Evolutionary conservation across 768 basidiomycete genomes (phyloP).

Genomic region (Pilatotrama ljubarskyi): DNA sequence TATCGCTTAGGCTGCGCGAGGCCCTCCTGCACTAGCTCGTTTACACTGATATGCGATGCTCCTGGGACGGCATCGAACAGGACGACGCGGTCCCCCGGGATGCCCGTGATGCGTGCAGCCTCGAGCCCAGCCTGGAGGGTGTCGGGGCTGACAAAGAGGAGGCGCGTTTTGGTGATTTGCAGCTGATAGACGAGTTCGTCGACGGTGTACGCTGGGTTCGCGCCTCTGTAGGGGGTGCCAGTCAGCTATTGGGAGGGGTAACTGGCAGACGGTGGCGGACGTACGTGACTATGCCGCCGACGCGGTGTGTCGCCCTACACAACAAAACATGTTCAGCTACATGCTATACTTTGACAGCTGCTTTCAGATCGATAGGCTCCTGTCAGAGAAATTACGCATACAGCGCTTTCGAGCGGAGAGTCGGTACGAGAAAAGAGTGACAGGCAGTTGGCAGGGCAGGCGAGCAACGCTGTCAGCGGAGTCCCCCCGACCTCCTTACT

Average conservation of each 20-base stretch:
- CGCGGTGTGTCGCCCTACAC: conserved; percentile 50
- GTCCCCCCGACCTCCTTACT: too few species aligned
- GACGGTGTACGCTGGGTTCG: conserved; percentile 34
- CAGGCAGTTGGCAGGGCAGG: too few species aligned
- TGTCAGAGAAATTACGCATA: too few species aligned
- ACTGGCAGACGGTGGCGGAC: conserved; percentile 22
- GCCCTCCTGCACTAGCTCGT: conserved; percentile 51
- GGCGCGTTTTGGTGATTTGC: conserved; percentile 23
- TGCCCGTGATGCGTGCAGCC: conserved; percentile 26
- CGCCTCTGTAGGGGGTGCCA: conserved; percentile 21
- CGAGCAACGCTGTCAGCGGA: too few species aligned
- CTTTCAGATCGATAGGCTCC: too few species aligned
- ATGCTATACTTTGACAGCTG: too few species aligned
- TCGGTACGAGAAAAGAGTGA: too few species aligned
- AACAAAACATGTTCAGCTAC: too few species aligned
- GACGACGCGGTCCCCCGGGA: conserved; percentile 27
- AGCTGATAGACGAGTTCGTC: conserved; percentile 36
- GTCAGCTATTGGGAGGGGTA: background rate
- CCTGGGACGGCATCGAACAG: conserved; percentile 22
- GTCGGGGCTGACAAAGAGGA: conserved; percentile 28
- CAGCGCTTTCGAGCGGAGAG: too few species aligned
- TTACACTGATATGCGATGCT: conserved; percentile 37
- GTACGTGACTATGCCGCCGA: conserved; percentile 60
- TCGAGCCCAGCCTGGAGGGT: conserved; percentile 24
- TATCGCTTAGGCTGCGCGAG: conserved; percentile 40